Evolutionary conservation across 106 monocot genomes (phyloP), one percentile per base, ranked within the genome.

Genomic region (Allium sativum): DNA sequence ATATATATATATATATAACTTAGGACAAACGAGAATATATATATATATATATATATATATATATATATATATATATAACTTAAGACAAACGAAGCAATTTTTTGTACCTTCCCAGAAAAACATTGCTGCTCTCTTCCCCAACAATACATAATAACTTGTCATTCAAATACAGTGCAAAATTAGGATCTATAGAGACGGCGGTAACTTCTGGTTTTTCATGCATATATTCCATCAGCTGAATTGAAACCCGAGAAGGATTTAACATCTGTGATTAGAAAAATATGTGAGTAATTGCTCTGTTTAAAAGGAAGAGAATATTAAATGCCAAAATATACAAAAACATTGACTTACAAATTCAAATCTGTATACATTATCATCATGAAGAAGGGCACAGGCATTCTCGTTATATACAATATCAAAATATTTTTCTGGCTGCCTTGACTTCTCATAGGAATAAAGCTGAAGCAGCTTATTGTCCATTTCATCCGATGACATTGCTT

Each of bases 391-490:
- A 50, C 83, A 81, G 22, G 84, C 90, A 84, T 95, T 95, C 72
- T 95, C 94, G 70, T 95, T 70, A 81, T 95, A 95, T 43, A 83
- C 78, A 9, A 81, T 44, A 68, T 95, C 94, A 56, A 70, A 58
- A 45, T 75, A 78, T 66, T 66, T 78, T 44, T 76, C 90, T 58
- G 69, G 58, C 55, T 66, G 55, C 67, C 86, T 72, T 42, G 90
- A 84, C 53, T 81, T 90, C 67, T 95, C 94, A 66, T 90, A 90
- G 7, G 60, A 31, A 75, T 87, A 79, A 15, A 95, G 84, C 58
- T 90, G 90, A 64, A 95, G 86, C 65, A 95, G 85, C 75, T 84
- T 95, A 67, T 75, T 90, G 67, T 81, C 77, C 60, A 75, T 75
- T 31, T 95, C 94, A 75, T 90, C 94, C 21, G 86, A 81, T 70